Evolutionary conservation across 169 alveolate genomes (phyloP).

Genomic region (Eimeria praecox): DNA sequence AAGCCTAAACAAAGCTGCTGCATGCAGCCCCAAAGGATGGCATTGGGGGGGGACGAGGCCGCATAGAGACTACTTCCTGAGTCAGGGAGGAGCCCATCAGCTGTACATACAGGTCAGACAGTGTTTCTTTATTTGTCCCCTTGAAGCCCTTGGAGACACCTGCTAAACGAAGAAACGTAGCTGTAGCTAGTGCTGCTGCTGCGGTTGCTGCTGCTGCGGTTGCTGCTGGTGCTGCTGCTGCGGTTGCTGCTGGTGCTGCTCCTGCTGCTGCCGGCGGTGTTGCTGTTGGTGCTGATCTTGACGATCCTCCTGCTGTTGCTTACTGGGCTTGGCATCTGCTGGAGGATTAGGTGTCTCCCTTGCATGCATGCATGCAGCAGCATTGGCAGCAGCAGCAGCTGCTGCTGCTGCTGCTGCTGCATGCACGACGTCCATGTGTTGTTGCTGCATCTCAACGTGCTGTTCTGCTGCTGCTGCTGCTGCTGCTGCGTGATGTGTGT

Average conservation of each 20-base stretch:
- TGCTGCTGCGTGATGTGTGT: neutral
- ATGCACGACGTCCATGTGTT: neutral
- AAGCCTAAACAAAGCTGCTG: neutral
- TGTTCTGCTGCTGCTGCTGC: no score
- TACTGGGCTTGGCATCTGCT: neutral
- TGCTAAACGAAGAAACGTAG: neutral
- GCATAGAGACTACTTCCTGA: neutral
- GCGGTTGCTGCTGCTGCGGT: neutral
- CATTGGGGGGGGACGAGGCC: neutral
- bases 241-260: neutral
- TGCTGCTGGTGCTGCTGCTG: neutral
- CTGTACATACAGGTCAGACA: conserved; percentile 14
- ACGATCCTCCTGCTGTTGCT: neutral
- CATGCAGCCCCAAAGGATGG: conserved; percentile 27
- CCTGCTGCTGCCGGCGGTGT: no score
- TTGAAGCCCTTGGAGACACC: neutral
- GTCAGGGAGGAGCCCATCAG: conserved; percentile 1
- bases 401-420: neutral
- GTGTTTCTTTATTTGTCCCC: neutral
- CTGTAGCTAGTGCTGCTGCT: neutral
- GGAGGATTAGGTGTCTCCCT: neutral
- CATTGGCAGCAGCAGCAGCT: neutral
- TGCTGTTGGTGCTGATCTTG: neutral
- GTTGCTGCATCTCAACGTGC: no score
- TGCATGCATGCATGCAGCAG: neutral